These are phyloP conservation scores for Favolaschia claudopus DNA, from an alignment of 768 basidiomycete genomes.

Conservation along the genomic window DNA sequence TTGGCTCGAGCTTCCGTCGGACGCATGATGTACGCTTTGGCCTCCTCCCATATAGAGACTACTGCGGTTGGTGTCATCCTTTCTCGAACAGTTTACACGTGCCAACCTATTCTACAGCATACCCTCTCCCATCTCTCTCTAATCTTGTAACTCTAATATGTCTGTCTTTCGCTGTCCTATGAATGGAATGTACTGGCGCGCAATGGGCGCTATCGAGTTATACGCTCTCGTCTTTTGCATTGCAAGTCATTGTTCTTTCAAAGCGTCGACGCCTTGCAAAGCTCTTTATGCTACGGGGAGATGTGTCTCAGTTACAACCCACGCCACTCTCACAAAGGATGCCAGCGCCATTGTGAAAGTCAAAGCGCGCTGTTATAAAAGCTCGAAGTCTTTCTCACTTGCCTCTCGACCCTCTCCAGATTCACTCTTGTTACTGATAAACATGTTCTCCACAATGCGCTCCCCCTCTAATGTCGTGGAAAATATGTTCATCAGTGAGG, in stretches of 20 bases:
- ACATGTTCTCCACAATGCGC: not conserved
- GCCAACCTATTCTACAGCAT: constrained; percentile 19
- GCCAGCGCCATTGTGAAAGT: too few species aligned
- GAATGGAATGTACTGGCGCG: constrained; percentile 24
- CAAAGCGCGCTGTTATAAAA: not conserved
- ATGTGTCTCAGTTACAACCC: too few species aligned
- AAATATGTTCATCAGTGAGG: constrained; percentile 2
- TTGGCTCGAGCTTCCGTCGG: constrained; percentile 55
- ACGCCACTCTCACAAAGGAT: too few species aligned
- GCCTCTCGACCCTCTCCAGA: not conserved
- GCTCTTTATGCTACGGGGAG: too few species aligned
- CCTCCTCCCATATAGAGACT: constrained; percentile 21
- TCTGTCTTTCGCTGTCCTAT: constrained; percentile 25
- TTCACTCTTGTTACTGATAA: too few species aligned
- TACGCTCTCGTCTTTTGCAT: too few species aligned
- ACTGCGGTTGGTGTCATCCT: constrained; percentile 31
- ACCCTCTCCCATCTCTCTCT: constrained; percentile 20
- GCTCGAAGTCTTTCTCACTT: not conserved
- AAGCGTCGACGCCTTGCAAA: too few species aligned
- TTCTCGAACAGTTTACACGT: constrained; percentile 22
- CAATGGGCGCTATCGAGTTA: constrained; percentile 9
- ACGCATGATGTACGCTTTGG: constrained; percentile 44
- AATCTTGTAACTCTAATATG: constrained; percentile 31
- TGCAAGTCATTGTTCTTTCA: not conserved
- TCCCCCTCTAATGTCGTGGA: not conserved